A percentile compares a stretch with the other conserved stretches of the same genome.
Conservation (phyloP, 2,329 filamentous ascomycete species). For the Alternaria sp. region DNA sequence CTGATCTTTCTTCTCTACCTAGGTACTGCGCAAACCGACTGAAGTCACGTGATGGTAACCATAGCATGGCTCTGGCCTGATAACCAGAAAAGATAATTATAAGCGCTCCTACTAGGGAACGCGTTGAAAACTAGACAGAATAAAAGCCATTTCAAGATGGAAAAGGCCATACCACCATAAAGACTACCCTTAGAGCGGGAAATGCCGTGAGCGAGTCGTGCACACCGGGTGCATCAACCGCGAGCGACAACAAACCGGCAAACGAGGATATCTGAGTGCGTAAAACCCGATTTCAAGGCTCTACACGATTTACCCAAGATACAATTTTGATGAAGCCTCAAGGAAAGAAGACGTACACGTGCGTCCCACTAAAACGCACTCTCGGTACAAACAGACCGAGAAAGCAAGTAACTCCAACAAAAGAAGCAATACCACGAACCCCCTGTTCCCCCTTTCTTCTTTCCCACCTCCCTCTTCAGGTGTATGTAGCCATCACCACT, state of each 20-base stretch:
- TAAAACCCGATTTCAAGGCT: neutral
- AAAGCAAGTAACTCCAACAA: neutral
- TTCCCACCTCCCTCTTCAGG: neutral
- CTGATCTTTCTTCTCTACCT: neutral
- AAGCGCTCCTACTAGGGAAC: too few relatives aligned
- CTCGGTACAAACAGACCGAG: neutral
- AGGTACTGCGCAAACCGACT: neutral
- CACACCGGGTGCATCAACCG: neutral
- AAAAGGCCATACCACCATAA: neutral
- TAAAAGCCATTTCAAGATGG: neutral
- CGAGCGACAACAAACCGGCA: neutral
- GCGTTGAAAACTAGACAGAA: neutral
- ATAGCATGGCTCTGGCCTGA: neutral
- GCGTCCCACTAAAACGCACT: neutral
- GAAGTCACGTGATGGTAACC: neutral
- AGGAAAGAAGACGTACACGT: neutral
- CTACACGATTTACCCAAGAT: neutral
- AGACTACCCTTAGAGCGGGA: neutral
- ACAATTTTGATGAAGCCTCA: neutral
- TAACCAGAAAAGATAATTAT: accelerated
- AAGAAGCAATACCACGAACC: neutral
- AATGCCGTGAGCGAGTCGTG: neutral
- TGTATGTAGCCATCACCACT: neutral
- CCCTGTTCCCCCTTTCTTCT: neutral
- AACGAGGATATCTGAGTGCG: neutral